These are phyloP conservation scores for Geoglossum cookeanum DNA, from an alignment of 2,329 filamentous ascomycete genomes.

Conservation along the genomic window DNA sequence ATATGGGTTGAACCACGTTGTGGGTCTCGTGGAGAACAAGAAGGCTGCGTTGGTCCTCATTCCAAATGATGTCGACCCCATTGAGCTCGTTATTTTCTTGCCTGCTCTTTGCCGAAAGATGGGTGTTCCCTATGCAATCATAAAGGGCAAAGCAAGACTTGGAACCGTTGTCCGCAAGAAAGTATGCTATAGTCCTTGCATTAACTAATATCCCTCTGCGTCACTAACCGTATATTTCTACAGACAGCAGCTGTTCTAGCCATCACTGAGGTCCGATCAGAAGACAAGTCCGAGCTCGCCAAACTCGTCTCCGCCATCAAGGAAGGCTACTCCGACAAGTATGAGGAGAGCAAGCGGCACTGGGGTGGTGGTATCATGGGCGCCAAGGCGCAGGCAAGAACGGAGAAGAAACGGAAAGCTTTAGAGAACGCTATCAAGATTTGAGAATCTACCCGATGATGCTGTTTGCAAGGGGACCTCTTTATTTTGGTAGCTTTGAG, in stretches of 20 bases:
- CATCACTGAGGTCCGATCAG: constrained; percentile 85
- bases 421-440: constrained; percentile 93
- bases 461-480: neutral
- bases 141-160: constrained; percentile 99
- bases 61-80: constrained; percentile 98
- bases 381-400: constrained; percentile 64
- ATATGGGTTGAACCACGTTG: constrained; percentile 99
- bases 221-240: constrained; percentile 5
- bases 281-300: constrained; percentile 96
- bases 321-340: constrained; percentile 94
- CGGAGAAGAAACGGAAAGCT: constrained; percentile 85
- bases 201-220: neutral
- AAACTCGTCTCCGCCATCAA: constrained; percentile 95
- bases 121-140: constrained; percentile 96
- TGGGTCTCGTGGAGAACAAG: constrained; percentile 97
- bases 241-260: constrained; percentile 91
- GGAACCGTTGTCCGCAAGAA: constrained; percentile 99
- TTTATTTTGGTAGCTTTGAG: too few relatives aligned
- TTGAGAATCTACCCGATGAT: constrained; percentile 35
- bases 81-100: constrained; percentile 98
- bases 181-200: constrained; percentile 28
- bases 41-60: constrained; percentile 97
- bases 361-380: constrained; percentile 99
- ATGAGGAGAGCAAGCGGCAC: constrained; percentile 74
- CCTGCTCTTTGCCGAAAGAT: constrained; percentile 99